Conservation (phyloP, 768 basidiomycete species). For the Harrya chromipes region DNA sequence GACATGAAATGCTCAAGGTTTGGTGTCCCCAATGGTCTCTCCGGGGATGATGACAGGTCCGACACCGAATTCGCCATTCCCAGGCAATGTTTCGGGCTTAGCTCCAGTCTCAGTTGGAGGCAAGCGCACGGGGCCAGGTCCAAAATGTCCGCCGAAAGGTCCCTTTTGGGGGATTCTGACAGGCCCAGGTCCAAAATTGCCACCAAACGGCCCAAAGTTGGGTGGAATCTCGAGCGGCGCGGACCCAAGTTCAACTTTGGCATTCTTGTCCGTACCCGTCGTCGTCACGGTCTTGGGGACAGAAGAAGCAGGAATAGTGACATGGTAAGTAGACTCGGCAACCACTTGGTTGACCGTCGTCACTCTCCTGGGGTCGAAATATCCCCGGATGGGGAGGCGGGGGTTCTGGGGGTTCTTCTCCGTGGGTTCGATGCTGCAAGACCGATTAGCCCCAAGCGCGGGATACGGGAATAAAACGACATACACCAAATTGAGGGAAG, state of each 20-base stretch:
- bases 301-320: constrained; percentile 21
- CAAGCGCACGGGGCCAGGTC: constrained; percentile 19
- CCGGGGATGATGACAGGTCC: constrained; percentile 27
- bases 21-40: constrained; percentile 24
- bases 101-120: constrained; percentile 23
- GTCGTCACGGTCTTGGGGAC: constrained; percentile 11
- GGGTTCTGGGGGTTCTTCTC: constrained; percentile 22
- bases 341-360: constrained; percentile 32
- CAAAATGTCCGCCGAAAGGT: constrained; percentile 13
- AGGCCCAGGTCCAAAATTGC: constrained; percentile 22
- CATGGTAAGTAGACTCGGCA: constrained; percentile 25
- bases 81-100: constrained; percentile 22
- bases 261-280: not conserved
- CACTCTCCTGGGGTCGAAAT: constrained; percentile 36
- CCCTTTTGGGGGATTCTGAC: constrained; percentile 9
- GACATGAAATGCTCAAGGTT: not conserved
- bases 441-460: not conserved
- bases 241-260: constrained; percentile 24
- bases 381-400: constrained; percentile 20
- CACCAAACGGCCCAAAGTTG: constrained; percentile 15
- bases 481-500: constrained; percentile 41
- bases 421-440: constrained; percentile 29
- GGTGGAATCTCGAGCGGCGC: constrained; percentile 9
- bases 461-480: constrained; percentile 2
- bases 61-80: constrained; percentile 25